Conservation (phyloP, 129 eudicot species). For the Saposhnikovia divaricata region DNA sequence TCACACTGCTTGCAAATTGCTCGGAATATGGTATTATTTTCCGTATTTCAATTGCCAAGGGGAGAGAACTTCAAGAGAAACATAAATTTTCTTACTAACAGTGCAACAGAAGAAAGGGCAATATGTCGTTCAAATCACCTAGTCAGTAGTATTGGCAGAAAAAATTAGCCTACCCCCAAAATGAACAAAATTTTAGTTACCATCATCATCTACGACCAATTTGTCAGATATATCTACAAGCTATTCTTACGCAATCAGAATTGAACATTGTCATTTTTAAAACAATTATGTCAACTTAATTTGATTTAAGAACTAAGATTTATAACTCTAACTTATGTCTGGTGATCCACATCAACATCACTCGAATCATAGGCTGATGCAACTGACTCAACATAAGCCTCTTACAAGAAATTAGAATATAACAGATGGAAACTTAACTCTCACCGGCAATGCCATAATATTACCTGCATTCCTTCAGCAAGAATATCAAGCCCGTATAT, state of each 20-base stretch:
- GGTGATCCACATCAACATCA: neutral
- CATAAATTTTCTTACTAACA: neutral
- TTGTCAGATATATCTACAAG: neutral
- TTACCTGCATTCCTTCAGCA: conserved; percentile 71
- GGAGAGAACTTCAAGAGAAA: neutral
- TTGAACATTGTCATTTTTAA: neutral
- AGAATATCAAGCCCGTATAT: conserved; percentile 78
- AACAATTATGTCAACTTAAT: neutral
- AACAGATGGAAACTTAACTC: neutral
- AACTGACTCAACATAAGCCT: neutral
- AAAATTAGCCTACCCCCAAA: neutral
- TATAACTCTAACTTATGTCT: neutral
- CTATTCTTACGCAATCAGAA: neutral
- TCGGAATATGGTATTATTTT: neutral
- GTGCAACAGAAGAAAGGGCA: neutral
- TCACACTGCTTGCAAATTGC: neutral
- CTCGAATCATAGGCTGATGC: neutral
- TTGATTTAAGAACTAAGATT: neutral
- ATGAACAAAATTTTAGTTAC: neutral
- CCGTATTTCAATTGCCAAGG: neutral
- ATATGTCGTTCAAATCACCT: neutral
- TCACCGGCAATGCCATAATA: neutral
- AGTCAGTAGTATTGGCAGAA: neutral
- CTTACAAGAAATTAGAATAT: neutral
- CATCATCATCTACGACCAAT: neutral